Conservation (phyloP, 352 stramenopile genomes). For the Phytophthora tubulina region DNA sequence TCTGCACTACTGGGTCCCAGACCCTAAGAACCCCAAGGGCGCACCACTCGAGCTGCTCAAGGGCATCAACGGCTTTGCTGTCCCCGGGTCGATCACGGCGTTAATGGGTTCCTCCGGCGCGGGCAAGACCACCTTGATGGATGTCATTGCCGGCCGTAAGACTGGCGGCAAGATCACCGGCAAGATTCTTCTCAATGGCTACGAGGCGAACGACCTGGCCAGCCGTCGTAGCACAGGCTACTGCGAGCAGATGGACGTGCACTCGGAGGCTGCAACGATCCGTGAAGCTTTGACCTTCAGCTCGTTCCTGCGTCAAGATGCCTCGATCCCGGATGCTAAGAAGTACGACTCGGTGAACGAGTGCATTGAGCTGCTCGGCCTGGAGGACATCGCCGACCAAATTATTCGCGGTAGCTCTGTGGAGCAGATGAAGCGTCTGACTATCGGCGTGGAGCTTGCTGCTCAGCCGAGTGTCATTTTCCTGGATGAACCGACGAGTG, state of each 20-base stretch:
- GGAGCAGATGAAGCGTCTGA: constrained; percentile 29
- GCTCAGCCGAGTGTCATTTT: constrained; percentile 33
- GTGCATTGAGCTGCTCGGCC: not conserved
- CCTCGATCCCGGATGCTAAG: constrained; percentile 1
- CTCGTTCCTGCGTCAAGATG: constrained; percentile 21
- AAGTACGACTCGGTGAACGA: constrained; percentile 27
- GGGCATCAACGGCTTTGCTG: constrained; percentile 27
- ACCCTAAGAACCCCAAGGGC: constrained; percentile 11
- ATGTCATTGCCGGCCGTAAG: constrained; percentile 35
- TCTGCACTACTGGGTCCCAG: constrained; percentile 29
- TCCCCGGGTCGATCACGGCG: constrained; percentile 24
- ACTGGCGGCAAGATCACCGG: constrained; percentile 22
- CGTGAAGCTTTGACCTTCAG: constrained; percentile 25
- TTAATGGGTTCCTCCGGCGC: constrained; percentile 30
- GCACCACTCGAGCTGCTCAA: constrained; percentile 26
- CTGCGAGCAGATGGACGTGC: constrained; percentile 48
- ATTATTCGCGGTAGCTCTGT: constrained; percentile 29
- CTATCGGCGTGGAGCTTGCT: constrained; percentile 27
- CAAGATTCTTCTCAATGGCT: constrained; percentile 25
- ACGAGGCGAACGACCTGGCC: constrained; percentile 17
- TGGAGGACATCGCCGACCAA: not conserved
- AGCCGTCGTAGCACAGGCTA: constrained; percentile 28
- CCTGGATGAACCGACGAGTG: constrained; percentile 28
- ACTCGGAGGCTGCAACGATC: constrained; percentile 30
- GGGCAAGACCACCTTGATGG: constrained; percentile 36